Conservation (phyloP, 23 red algal species). For the Gracilaria domingensis region DNA sequence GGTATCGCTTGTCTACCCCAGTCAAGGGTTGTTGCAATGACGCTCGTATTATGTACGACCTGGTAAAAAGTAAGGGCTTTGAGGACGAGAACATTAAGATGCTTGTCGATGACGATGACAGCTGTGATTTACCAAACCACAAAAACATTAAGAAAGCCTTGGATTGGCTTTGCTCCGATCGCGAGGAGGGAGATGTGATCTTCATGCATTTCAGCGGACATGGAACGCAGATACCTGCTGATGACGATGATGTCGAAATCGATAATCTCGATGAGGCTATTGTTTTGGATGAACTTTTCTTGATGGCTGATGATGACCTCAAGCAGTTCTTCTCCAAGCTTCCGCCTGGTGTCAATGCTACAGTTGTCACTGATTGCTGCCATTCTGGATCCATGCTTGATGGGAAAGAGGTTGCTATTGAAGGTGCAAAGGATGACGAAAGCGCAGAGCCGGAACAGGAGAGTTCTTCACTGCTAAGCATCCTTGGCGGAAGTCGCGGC, state of each 20-base stretch:
- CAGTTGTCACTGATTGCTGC: conserved; percentile 86
- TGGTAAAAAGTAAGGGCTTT: conserved; percentile 80
- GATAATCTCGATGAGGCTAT: conserved; percentile 81
- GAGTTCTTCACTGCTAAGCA: conserved; percentile 46
- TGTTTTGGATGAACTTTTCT: conserved; percentile 75
- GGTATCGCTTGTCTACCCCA: background rate
- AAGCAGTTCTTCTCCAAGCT: conserved; percentile 70
- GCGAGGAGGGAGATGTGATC: conserved; percentile 70
- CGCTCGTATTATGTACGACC: conserved; percentile 50
- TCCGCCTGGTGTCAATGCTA: conserved; percentile 59
- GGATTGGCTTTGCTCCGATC: conserved; percentile 72
- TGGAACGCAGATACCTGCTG: conserved; percentile 85
- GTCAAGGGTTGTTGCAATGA: conserved; percentile 86
- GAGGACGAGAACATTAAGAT: conserved; percentile 77
- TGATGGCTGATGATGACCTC: conserved; percentile 88
- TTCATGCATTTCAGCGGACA: conserved; percentile 84
- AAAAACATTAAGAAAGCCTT: conserved; percentile 75
- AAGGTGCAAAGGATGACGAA: conserved; percentile 71
- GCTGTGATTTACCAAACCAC: conserved; percentile 63
- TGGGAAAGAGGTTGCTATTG: conserved; percentile 73
- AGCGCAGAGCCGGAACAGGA: conserved; percentile 29
- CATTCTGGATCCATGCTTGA: conserved; percentile 89
- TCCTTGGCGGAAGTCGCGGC: conserved; percentile 42
- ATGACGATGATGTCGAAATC: conserved; percentile 76
- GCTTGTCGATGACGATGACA: conserved; percentile 79